Percentiles rank a stretch among this genome's conserved stretches.
Evolutionary conservation across 805 yeast species (phyloP).

Genomic region (Clavispora santaluciae): DNA sequence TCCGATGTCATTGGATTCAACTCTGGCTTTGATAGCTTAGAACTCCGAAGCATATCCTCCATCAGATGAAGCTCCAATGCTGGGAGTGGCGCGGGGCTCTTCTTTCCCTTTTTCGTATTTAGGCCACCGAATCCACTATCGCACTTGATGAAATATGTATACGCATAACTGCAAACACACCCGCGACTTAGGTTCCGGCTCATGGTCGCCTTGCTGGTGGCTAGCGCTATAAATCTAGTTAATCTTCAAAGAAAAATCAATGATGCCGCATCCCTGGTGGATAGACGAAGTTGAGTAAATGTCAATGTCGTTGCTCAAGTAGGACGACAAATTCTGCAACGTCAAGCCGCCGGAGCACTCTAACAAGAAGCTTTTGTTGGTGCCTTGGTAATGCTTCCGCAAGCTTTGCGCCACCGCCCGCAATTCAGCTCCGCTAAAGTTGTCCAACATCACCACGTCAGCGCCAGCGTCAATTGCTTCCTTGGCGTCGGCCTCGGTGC

Average conservation of each 20-base stretch:
- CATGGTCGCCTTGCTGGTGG: too few species aligned
- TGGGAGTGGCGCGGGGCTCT: too few species aligned
- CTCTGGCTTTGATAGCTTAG: slow-evolving; percentile 38
- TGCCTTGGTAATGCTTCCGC: slow-evolving; percentile 50
- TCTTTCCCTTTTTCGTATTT: too few species aligned
- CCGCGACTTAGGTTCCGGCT: too few species aligned
- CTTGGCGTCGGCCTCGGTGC: slow-evolving; percentile 75
- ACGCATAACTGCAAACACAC: too few species aligned
- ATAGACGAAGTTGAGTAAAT: slow-evolving; percentile 86
- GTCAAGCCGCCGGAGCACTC: slow-evolving; percentile 94
- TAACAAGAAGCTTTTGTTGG: slow-evolving; percentile 51
- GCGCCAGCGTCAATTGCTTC: slow-evolving; percentile 96
- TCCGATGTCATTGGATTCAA: slow-evolving; percentile 38
- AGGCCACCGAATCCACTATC: too few species aligned
- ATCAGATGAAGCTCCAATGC: slow-evolving; percentile 28
- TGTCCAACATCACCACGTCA: slow-evolving; percentile 91
- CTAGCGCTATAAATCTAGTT: slow-evolving; percentile 6
- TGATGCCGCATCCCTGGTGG: slow-evolving; percentile 83
- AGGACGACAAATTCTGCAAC: slow-evolving; percentile 56
- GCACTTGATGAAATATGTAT: too few species aligned
- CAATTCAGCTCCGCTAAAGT: slow-evolving; percentile 65
- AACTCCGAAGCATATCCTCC: slow-evolving; percentile 33
- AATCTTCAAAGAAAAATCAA: slow-evolving; percentile 83
- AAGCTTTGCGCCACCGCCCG: slow-evolving; percentile 59
- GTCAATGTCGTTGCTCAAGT: slow-evolving; percentile 74